Conservation (phyloP, 208 protist species). For the Trichomonas tenax region DNA sequence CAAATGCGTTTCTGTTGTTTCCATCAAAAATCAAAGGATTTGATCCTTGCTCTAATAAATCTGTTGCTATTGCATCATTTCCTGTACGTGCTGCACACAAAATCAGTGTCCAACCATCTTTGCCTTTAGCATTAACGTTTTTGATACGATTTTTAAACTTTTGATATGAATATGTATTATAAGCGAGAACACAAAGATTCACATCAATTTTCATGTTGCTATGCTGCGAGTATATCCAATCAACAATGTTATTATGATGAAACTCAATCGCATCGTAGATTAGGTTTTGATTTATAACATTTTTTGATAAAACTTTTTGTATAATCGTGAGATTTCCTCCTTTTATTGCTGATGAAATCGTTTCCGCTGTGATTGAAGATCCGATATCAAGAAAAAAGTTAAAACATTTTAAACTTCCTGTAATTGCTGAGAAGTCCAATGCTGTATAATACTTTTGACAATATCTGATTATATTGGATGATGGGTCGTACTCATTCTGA, state of each 20-base stretch:
- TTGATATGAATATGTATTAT: neutral
- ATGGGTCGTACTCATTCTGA: neutral
- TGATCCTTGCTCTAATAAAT: neutral
- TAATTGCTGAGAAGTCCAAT: neutral
- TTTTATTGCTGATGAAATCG: neutral
- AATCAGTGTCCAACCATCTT: neutral
- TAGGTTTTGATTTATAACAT: neutral
- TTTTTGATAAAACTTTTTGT: neutral
- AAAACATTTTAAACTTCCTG: neutral
- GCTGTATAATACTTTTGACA: neutral
- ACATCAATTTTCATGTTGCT: neutral
- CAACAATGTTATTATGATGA: neutral
- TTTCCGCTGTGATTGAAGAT: neutral
- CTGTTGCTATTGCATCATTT: neutral
- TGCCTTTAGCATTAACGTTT: neutral
- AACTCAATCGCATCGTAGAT: neutral
- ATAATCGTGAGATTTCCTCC: neutral
- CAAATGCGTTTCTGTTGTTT: neutral
- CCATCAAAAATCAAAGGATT: neutral
- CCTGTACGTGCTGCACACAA: neutral
- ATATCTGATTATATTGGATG: neutral
- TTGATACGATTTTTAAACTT: neutral
- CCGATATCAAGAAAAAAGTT: neutral
- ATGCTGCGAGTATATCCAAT: neutral
- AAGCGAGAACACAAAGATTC: neutral